Evolutionary conservation across 164 flowering plant species (phyloP), one percentile per base, ranked within the genome.

Genomic region (Brasenia schreberi): DNA sequence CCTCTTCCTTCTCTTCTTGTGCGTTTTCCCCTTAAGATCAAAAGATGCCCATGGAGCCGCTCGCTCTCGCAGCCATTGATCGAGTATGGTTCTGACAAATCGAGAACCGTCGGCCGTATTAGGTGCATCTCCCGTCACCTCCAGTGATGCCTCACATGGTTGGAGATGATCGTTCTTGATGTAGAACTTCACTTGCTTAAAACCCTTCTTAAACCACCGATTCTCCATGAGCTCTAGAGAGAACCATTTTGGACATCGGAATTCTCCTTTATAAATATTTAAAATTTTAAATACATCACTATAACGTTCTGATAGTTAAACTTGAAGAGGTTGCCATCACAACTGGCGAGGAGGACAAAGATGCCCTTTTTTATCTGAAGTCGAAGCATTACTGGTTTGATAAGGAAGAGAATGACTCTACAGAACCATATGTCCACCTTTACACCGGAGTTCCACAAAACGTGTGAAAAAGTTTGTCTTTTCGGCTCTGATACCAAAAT

Each of bases 361-460:
- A n/a, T n/a, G n/a, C n/a, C n/a, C n/a, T n/a, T n/a, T n/a, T n/a
- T n/a, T n/a, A n/a, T n/a, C n/a, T n/a, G n/a, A n/a, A n/a, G n/a
- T n/a, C n/a, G n/a, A n/a, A n/a, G n/a, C n/a, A n/a, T n/a, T n/a
- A n/a, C n/a, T n/a, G n/a, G n/a, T n/a, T n/a, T n/a, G n/a, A n/a
- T n/a, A n/a, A n/a, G n/a, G 42, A 74, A 74, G 27, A 76, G 65
- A 4, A 76, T 67, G 11, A 78, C 75, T n/a, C 81, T 77, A 43
- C 79, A 73, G 14, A 79, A 78, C 81, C 81, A 78, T 33, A 78
- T 71, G 42, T 78, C 79, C 17, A 67, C 77, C 75, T 78, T 78
- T 5, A 73, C 16, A 72, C 76, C 59, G 76, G 76, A 60, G 76
- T 73, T 5, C 78, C 81, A 16, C 81, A 78, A 45, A 78, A 75